Evolutionary conservation across 1,284 basidiomycete genomes (phyloP).

Genomic region (Ceraceosorus guamensis): DNA sequence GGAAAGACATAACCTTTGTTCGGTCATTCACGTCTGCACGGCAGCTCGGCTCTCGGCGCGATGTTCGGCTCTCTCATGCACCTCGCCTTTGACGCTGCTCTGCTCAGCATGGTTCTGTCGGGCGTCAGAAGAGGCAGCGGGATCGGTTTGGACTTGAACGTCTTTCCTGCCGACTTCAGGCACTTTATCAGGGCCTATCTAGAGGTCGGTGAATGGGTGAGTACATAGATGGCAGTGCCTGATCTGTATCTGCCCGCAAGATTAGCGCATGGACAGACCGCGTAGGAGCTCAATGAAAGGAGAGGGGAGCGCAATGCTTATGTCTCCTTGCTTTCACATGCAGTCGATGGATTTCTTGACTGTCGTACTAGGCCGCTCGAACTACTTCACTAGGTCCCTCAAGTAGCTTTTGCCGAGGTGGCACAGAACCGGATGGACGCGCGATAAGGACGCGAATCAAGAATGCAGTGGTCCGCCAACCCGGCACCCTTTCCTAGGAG

Average conservation of each 20-base stretch:
- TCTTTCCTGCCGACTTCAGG: slow-evolving; percentile 40
- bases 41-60: too few relatives aligned
- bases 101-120: slow-evolving; percentile 39
- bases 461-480: too few relatives aligned
- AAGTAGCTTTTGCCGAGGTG: too few relatives aligned
- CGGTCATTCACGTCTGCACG: too few relatives aligned
- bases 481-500: too few relatives aligned
- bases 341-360: slow-evolving; percentile 16
- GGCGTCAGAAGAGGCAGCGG: slow-evolving; percentile 46
- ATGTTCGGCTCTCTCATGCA: slow-evolving; percentile 46
- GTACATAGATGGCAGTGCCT: slow-evolving; percentile 5
- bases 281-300: too few relatives aligned
- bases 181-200: slow-evolving; percentile 40
- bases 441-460: too few relatives aligned
- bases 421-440: too few relatives aligned
- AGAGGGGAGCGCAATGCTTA: too few relatives aligned
- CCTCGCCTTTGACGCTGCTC: slow-evolving; percentile 40
- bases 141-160: slow-evolving; percentile 31
- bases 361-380: slow-evolving; percentile 43
- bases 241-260: background rate
- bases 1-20: too few relatives aligned
- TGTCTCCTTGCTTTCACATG: background rate
- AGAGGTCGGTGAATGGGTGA: slow-evolving; percentile 47
- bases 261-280: too few relatives aligned
- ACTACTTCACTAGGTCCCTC: slow-evolving; percentile 18